Base-by-base conservation (phyloP, 2,329 filamentous ascomycete species). In the Xylariaceae sp. region DNA sequence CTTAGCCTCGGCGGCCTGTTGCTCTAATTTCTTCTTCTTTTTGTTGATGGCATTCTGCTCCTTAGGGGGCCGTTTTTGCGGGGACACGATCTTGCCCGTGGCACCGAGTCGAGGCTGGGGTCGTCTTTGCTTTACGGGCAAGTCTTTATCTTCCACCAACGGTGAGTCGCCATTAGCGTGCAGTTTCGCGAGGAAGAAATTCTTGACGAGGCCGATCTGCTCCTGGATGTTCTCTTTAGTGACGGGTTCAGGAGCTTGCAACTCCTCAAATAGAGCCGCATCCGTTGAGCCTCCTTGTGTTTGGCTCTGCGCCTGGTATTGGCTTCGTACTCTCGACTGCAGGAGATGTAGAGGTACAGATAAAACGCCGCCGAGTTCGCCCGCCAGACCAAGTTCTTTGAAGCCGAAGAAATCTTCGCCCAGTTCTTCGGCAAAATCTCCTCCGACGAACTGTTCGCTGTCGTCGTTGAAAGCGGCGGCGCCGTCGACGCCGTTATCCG, bases 401-500 rank as follows among this genome's bases (percentile, higher is more conserved):
- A 98, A 97, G 22, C 93, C 93, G 61, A 98, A 98, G 78, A 96
- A 98, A 69, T 98, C 93, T 72, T 98, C 93, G 50, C 91, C 92
- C 11, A 98, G 86, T 57, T 98, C 93, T 64, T 96, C 93, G 1
- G 93, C 93, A 64, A 98, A 98, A 66, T 98, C 93, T 50, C 93
- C 93, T 37, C 88, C 89, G 38, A 96, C 84, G 57, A 97, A 98
- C 63, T 97, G 93, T 54, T 98, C 93, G 66, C 90, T 95, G 54
- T 91, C 92, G 59, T 98, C 93, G 52, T 94, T 89, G 75, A 98
- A 98, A 6, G 90, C 88, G 45, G 86, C 87, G 4, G 85, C 90
- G 5, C 61, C 93, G 62, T 97, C 93, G 23, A 81, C 79, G 27
- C 86, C 86, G 36, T 79, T 82, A 58, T 95, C 88, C 33, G 82